These are phyloP conservation scores for Areca catechu DNA, from an alignment of 176 grass and related monocot species.

Conservation along the genomic window DNA sequence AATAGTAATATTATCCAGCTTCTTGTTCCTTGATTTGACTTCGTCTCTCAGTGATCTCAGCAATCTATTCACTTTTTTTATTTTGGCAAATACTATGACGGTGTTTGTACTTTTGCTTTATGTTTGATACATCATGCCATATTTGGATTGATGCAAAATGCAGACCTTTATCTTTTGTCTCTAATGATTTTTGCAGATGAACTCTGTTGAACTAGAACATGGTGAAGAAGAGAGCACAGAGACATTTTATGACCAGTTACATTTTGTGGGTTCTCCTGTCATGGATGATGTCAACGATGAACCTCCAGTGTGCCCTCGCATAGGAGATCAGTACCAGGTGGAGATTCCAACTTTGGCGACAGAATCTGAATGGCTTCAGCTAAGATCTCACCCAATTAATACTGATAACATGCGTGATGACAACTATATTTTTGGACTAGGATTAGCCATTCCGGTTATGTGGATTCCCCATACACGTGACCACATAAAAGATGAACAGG, in stretches of 20 bases:
- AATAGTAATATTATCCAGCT: no score
- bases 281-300: slow-evolving; percentile 46
- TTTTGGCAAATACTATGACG: no score
- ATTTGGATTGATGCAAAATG: no score
- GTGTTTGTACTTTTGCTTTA: no score
- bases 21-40: no score
- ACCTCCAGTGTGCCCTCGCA: slow-evolving; percentile 35
- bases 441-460: slow-evolving; percentile 43
- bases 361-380: slow-evolving; percentile 21
- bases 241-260: slow-evolving; percentile 21
- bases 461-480: slow-evolving; percentile 26
- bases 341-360: slow-evolving; percentile 47
- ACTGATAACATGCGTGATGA: slow-evolving; percentile 12
- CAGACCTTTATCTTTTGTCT: no score
- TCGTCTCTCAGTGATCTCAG: no score
- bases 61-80: no score
- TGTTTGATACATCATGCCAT: no score
- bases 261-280: slow-evolving; percentile 30
- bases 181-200: slow-evolving; percentile 24
- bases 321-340: slow-evolving; percentile 73
- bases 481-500: slow-evolving; percentile 14
- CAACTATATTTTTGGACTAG: slow-evolving; percentile 32
- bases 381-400: slow-evolving; percentile 14
- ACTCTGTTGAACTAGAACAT: slow-evolving; percentile 11
- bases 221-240: slow-evolving; percentile 16